These are phyloP conservation scores for Abortiporus biennis DNA, from an alignment of 1,284 basidiomycete genomes.

Conservation along the genomic window DNA sequence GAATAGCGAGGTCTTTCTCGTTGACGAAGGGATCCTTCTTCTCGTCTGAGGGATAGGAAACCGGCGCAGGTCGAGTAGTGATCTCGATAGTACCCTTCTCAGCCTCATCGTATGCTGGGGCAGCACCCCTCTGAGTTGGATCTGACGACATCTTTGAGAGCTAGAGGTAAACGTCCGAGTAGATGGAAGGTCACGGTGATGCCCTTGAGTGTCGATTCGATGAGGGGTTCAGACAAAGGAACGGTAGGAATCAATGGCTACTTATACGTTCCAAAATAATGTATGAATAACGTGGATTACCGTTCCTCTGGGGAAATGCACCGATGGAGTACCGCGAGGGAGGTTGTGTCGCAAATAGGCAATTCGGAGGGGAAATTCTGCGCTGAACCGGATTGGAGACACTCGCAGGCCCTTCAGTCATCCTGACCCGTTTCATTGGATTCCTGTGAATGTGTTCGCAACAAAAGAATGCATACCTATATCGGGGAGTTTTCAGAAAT, in stretches of 20 bases:
- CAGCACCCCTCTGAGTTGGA: slow-evolving; percentile 21
- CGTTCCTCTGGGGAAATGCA: slow-evolving; percentile 1
- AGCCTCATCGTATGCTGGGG: slow-evolving; percentile 40
- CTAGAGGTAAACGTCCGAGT: slow-evolving; percentile 8
- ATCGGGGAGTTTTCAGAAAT: slow-evolving; percentile 2
- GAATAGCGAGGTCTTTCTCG: slow-evolving; percentile 11
- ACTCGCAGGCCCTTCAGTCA: slow-evolving; percentile 6
- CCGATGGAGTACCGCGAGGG: slow-evolving; percentile 6
- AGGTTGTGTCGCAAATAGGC: slow-evolving; percentile 6
- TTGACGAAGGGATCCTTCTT: slow-evolving; percentile 24
- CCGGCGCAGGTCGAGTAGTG: slow-evolving; percentile 24
- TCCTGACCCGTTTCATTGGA: slow-evolving; percentile 1
- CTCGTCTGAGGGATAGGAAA: slow-evolving; percentile 25
- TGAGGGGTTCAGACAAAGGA: no score
- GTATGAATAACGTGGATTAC: background rate
- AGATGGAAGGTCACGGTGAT: slow-evolving; percentile 1
- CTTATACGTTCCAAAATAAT: background rate
- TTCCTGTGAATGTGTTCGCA: slow-evolving; percentile 3
- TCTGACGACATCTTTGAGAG: slow-evolving; percentile 19
- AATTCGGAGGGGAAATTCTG: background rate
- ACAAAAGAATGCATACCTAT: slow-evolving; percentile 1
- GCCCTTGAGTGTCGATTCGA: background rate
- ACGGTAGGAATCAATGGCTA: slow-evolving; percentile 7
- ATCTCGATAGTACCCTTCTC: slow-evolving; percentile 50
- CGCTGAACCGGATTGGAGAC: slow-evolving; percentile 3